Percentiles rank a stretch among this genome's conserved stretches.
These are phyloP conservation scores for Suillus discolor DNA, from an alignment of 768 basidiomycete genomes.

Conservation along the genomic window DNA sequence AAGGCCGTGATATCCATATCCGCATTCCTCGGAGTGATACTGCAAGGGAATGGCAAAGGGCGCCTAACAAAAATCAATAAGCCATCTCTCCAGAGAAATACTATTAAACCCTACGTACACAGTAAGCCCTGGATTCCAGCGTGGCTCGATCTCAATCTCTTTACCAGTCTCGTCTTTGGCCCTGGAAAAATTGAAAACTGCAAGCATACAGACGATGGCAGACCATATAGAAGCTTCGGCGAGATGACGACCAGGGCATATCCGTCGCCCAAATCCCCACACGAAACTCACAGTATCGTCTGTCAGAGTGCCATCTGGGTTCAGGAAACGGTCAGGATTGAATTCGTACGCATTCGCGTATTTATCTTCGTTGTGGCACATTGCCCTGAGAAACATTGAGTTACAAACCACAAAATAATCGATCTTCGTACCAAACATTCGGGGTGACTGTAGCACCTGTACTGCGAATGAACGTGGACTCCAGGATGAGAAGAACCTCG, in stretches of 20 bases:
- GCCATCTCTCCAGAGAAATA: too few relatives aligned
- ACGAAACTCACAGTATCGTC: constrained; percentile 6
- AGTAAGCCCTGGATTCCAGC: constrained; percentile 5
- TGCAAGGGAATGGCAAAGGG: constrained; percentile 6
- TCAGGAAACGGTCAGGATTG: constrained; percentile 54
- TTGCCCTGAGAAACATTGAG: constrained; percentile 28
- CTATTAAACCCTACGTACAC: neutral
- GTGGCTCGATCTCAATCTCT: constrained; percentile 11
- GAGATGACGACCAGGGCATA: constrained; percentile 8
- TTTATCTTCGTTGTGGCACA: constrained; percentile 49
- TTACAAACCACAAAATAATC: neutral
- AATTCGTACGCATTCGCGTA: constrained; percentile 56
- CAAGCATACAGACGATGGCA: constrained; percentile 8
- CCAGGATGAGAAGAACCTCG: neutral
- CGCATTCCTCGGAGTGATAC: constrained; percentile 7
- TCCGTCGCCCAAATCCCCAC: constrained; percentile 12
- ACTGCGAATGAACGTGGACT: neutral
- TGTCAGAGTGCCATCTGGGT: constrained; percentile 8
- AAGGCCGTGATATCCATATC: constrained; percentile 9
- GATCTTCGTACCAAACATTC: constrained; percentile 8
- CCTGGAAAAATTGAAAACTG: constrained; percentile 7
- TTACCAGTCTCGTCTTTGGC: constrained; percentile 11
- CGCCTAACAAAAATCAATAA: constrained; percentile 4
- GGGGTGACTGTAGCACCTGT: constrained; percentile 3
- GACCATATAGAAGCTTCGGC: constrained; percentile 12